Conservation (phyloP, 2,329 filamentous ascomycete species). For the Verticillium zaregamsianum region DNA sequence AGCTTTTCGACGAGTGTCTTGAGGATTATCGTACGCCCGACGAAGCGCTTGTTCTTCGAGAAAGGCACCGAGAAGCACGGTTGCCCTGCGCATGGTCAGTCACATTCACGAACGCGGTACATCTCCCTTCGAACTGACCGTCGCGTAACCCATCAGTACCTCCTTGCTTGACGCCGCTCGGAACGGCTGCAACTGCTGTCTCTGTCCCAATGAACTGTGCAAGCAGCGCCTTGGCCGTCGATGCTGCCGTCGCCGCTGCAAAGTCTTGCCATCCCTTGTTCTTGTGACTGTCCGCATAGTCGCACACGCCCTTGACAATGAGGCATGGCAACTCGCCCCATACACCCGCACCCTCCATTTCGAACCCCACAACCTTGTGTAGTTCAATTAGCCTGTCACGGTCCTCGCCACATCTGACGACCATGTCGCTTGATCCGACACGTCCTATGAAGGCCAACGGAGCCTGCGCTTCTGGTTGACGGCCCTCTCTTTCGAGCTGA, state of each 20-base stretch:
- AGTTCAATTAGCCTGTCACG: conserved; percentile 26
- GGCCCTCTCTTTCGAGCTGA: too few species aligned
- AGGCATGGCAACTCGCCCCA: conserved; percentile 24
- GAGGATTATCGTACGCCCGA: not conserved
- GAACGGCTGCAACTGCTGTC: too few species aligned
- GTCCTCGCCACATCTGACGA: conserved; percentile 20
- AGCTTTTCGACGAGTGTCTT: not conserved
- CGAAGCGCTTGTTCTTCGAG: not conserved
- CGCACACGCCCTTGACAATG: conserved; percentile 31
- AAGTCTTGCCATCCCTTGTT: conserved; percentile 32
- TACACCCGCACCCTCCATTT: conserved; percentile 30
- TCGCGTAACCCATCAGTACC: not conserved
- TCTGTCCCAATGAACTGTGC: not conserved
- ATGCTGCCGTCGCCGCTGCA: conserved; percentile 33
- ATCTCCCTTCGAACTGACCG: not conserved
- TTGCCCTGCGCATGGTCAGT: not conserved
- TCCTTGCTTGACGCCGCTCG: too few species aligned
- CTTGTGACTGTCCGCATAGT: conserved; percentile 37
- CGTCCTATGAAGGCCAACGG: too few species aligned
- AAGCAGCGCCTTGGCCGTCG: conserved; percentile 11
- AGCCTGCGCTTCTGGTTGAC: too few species aligned
- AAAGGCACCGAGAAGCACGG: not conserved
- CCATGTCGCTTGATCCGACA: too few species aligned
- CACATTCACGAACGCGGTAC: not conserved
- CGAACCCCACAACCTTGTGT: conserved; percentile 21